Percentiles rank a stretch among this genome's conserved stretches.
Conservation (phyloP, 2,329 filamentous ascomycete genomes). For the Trichophyton mentagrophytes region DNA sequence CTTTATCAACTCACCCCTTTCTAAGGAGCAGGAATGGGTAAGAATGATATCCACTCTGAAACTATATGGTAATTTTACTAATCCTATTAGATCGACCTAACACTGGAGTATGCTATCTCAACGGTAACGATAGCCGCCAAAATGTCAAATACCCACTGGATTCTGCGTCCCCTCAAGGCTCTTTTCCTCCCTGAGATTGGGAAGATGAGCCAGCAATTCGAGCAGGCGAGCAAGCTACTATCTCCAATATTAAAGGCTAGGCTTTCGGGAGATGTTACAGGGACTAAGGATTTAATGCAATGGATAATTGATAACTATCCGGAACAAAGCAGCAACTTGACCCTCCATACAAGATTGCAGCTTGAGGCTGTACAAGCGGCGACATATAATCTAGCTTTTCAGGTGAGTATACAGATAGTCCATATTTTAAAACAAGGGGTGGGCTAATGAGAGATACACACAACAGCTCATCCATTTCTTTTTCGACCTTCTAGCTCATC, state of each 20-base stretch:
- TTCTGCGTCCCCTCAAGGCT: background rate
- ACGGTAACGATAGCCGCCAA: background rate
- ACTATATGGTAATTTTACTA: background rate
- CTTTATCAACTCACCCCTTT: background rate
- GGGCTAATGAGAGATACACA: background rate
- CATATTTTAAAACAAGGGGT: background rate
- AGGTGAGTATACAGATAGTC: background rate
- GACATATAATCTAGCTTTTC: background rate
- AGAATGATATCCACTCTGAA: background rate
- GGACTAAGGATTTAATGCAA: background rate
- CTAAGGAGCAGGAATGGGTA: background rate
- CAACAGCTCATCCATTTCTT: conserved; percentile 17
- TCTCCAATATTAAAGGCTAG: background rate
- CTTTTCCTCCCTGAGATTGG: background rate
- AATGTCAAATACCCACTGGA: background rate
- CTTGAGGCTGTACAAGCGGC: background rate
- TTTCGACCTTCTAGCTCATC: conserved; percentile 16
- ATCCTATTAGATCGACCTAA: background rate
- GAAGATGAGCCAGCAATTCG: background rate
- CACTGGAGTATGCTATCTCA: background rate
- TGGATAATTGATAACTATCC: background rate
- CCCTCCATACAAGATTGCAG: background rate
- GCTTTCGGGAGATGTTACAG: background rate
- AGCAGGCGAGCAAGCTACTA: background rate
- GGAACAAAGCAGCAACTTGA: background rate